Evolutionary conservation across 2,329 filamentous ascomycete species (phyloP).

Genomic region (Penicillium sp.): DNA sequence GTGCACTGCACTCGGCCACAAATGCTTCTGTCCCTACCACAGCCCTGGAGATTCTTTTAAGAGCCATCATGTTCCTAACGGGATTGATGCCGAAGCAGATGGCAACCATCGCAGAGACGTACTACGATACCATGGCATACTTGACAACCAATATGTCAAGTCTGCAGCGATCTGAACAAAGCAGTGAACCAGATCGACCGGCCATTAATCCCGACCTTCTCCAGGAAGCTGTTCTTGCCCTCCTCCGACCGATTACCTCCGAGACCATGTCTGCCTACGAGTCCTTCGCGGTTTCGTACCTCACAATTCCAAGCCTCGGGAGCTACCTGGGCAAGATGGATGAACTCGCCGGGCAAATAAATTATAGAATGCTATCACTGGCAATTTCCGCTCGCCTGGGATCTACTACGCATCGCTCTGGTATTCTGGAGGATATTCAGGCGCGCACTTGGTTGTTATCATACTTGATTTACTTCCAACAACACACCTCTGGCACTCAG

Average conservation of each 20-base stretch:
- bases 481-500: slow-evolving; percentile 51
- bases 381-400: slow-evolving; percentile 44
- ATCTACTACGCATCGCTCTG: slow-evolving; percentile 32
- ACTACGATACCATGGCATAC: slow-evolving; percentile 49
- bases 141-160: slow-evolving; percentile 40
- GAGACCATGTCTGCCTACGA: slow-evolving; percentile 54
- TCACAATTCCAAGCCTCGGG: slow-evolving; percentile 53
- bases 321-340: slow-evolving; percentile 47
- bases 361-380: slow-evolving; percentile 57
- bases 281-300: slow-evolving; percentile 53
- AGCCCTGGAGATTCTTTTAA: slow-evolving; percentile 42
- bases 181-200: not conserved
- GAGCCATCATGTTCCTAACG: slow-evolving; percentile 45
- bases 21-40: slow-evolving; percentile 10
- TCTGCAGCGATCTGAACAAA: slow-evolving; percentile 14
- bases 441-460: slow-evolving; percentile 63
- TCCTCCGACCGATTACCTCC: slow-evolving; percentile 51
- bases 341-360: slow-evolving; percentile 54
- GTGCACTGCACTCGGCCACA: slow-evolving; percentile 39
- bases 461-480: slow-evolving; percentile 65
- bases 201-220: slow-evolving; percentile 33
- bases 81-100: slow-evolving; percentile 49
- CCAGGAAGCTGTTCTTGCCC: slow-evolving; percentile 46
- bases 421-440: slow-evolving; percentile 44
- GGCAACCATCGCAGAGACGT: slow-evolving; percentile 45